A percentile compares a stretch with the other conserved stretches of the same genome.
Evolutionary conservation across 352 stramenopile species (phyloP).

Genomic region (Globisporangium canariense): DNA sequence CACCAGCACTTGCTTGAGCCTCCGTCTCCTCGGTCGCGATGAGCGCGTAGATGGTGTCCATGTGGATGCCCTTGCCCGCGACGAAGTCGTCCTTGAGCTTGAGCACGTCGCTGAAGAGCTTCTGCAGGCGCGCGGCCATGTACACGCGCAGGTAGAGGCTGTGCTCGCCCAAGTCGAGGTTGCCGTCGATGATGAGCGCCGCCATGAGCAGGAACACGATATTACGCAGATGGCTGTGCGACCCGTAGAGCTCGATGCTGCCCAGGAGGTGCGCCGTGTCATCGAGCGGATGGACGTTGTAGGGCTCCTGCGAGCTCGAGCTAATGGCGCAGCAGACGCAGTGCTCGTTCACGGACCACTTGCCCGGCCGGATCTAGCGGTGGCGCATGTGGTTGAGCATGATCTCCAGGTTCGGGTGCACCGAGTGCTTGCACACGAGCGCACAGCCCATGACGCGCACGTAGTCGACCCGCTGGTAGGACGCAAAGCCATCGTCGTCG

Average conservation of each 20-base stretch:
- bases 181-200: conserved; percentile 39
- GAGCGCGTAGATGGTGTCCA: conserved; percentile 30
- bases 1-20: too few relatives aligned
- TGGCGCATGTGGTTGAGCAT: conserved; percentile 46
- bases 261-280: conserved; percentile 30
- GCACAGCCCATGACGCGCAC: conserved; percentile 38
- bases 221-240: conserved; percentile 33
- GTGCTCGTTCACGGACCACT: conserved; percentile 28
- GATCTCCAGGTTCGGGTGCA: conserved; percentile 60
- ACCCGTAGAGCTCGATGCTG: conserved; percentile 20
- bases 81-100: conserved; percentile 39
- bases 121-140: conserved; percentile 32
- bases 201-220: conserved; percentile 46
- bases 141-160: conserved; percentile 40
- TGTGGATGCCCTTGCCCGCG: conserved; percentile 32
- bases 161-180: conserved; percentile 41
- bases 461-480: conserved; percentile 48
- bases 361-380: conserved; percentile 29
- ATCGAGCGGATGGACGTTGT: conserved; percentile 31
- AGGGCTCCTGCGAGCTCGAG: conserved; percentile 15
- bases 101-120: conserved; percentile 35
- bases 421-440: conserved; percentile 42
- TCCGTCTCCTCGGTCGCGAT: conserved; percentile 20
- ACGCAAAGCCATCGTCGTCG: conserved; percentile 25
- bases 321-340: conserved; percentile 23